phyloP scores from a whole-genome alignment of 306 rosid genomes.

The Clitoria ternatea region DNA sequence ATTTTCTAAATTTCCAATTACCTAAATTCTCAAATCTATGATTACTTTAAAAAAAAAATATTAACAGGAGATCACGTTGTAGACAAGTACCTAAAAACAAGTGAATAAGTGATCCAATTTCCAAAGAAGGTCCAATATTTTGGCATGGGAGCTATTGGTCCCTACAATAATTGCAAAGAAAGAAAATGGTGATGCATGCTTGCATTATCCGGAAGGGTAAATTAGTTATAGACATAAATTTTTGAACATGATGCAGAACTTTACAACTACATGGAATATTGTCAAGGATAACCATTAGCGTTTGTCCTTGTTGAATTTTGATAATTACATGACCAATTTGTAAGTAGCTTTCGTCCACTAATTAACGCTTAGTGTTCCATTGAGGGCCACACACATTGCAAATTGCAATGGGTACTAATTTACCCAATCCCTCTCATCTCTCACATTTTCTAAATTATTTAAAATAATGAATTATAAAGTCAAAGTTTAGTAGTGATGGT shows the following conservation, averaged over 20 bases:
- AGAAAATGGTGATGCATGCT: background rate
- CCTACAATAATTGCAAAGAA: conserved; percentile 31
- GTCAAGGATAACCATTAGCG: conserved; percentile 3
- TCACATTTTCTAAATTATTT: background rate
- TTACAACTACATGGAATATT: background rate
- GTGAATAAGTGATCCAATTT: conserved; percentile 4
- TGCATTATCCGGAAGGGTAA: conserved; percentile 21
- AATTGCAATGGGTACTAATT: background rate
- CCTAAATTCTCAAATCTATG: background rate
- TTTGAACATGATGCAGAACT: background rate
- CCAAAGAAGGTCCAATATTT: background rate
- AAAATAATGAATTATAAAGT: background rate
- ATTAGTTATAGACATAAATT: background rate
- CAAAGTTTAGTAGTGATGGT: conserved; percentile 18
- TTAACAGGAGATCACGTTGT: background rate
- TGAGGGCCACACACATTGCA: conserved; percentile 17
- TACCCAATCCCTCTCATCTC: background rate
- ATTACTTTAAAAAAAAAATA: background rate
- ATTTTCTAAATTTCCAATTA: background rate
- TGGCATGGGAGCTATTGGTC: background rate
- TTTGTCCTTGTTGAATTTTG: conserved; percentile 25
- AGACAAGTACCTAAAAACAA: background rate
- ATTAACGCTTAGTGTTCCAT: background rate
- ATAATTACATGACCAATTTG: conserved; percentile 14
- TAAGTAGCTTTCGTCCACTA: conserved; percentile 16